phyloP scores from a whole-genome alignment of 495 filamentous ascomycete genomes.

The Penicillium canariense region DNA sequence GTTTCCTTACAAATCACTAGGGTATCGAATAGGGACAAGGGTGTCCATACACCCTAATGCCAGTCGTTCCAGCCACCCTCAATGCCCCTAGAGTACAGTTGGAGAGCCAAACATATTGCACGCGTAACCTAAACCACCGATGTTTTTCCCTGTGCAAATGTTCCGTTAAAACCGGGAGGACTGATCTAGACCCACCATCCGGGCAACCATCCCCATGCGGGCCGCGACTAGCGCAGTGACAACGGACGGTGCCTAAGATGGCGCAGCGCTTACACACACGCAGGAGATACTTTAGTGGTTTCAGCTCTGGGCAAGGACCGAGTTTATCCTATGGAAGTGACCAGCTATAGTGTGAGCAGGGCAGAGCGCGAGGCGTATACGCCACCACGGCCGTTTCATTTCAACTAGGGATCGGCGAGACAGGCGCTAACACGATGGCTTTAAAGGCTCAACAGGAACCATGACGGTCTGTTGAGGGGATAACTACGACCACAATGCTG shows the following conservation, averaged over 20 bases:
- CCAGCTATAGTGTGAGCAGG: conserved; percentile 1
- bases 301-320: conserved; percentile 3
- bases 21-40: too few relatives aligned
- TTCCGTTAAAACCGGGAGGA: too few relatives aligned
- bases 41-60: too few relatives aligned
- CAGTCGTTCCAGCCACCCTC: too few relatives aligned
- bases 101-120: too few relatives aligned
- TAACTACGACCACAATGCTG: not conserved
- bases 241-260: not conserved
- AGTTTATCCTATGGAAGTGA: not conserved
- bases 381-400: not conserved
- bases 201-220: conserved; percentile 9
- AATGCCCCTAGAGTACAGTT: too few relatives aligned
- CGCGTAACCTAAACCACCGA: too few relatives aligned
- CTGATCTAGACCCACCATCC: conserved; percentile 8
- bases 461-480: not conserved
- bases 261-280: conserved; percentile 18
- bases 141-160: too few relatives aligned
- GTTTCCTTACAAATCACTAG: too few relatives aligned
- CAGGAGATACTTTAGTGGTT: conserved; percentile 8
- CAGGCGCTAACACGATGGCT: not conserved
- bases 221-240: conserved; percentile 10
- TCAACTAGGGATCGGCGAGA: not conserved
- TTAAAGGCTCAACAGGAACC: conserved; percentile 3
- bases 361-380: conserved; percentile 6